phyloP scores from a whole-genome alignment of 1,284 basidiomycete genomes.

The Boletus mariae region DNA sequence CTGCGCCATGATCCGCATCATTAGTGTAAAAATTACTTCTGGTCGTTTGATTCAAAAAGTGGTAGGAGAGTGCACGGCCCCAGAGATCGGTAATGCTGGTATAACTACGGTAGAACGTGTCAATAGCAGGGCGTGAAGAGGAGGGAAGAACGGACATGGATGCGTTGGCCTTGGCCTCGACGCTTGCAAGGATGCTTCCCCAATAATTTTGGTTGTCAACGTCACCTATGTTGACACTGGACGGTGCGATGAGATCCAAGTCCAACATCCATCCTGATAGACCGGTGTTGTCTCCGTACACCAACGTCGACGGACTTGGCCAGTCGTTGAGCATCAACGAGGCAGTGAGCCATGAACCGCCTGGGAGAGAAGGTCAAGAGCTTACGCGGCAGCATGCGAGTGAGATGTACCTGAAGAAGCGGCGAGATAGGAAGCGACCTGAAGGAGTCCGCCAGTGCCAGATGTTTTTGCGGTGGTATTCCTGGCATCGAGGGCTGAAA shows the following conservation, averaged over 20 bases:
- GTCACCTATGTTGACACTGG: slow-evolving; percentile 43
- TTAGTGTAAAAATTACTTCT: slow-evolving; percentile 59
- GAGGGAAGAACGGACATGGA: slow-evolving; percentile 43
- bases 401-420: slow-evolving; percentile 53
- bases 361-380: slow-evolving; percentile 30
- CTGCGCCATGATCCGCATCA: slow-evolving; percentile 56
- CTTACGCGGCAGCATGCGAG: neutral
- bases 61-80: slow-evolving; percentile 62
- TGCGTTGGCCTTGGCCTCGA: slow-evolving; percentile 51
- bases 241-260: slow-evolving; percentile 50
- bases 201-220: slow-evolving; percentile 53
- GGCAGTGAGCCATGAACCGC: slow-evolving; percentile 63
- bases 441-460: slow-evolving; percentile 65
- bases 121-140: neutral
- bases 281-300: slow-evolving; percentile 47
- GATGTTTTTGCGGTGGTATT: slow-evolving; percentile 50
- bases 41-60: slow-evolving; percentile 62
- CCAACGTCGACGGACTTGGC: slow-evolving; percentile 49
- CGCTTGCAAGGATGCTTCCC: slow-evolving; percentile 56
- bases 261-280: slow-evolving; percentile 60
- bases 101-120: slow-evolving; percentile 39
- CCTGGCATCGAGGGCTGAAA: slow-evolving; percentile 57
- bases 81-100: slow-evolving; percentile 62
- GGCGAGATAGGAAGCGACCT: slow-evolving; percentile 59
- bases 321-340: slow-evolving; percentile 58